A percentile compares a stretch with the other conserved stretches of the same genome.
phyloP scores from a whole-genome alignment of 257 asterid genomes.

The Plantago ovata region DNA sequence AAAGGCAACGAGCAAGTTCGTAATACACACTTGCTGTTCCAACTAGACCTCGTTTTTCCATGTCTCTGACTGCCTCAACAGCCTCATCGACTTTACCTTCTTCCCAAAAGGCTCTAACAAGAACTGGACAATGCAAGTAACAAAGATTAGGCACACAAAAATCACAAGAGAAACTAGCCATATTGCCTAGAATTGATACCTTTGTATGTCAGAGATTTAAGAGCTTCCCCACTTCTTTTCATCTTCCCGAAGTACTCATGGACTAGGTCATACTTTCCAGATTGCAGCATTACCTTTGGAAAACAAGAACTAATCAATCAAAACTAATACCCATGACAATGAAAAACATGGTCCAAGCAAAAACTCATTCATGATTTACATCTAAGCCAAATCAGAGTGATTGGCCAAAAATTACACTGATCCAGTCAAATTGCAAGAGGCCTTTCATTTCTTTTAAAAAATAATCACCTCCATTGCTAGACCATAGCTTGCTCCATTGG shows the following conservation, averaged over 20 bases:
- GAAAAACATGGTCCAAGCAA: background rate
- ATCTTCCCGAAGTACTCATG: conserved; percentile 63
- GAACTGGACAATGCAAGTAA: conserved; percentile 50
- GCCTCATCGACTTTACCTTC: conserved; percentile 87
- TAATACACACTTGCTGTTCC: conserved; percentile 83
- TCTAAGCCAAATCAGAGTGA: conserved; percentile 13
- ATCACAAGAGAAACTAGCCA: conserved; percentile 12
- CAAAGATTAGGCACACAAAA: conserved; percentile 15
- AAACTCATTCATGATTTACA: background rate
- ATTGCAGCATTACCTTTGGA: conserved; percentile 85
- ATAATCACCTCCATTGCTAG: conserved; percentile 90
- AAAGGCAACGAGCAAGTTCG: conserved; percentile 96
- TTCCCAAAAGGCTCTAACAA: conserved; percentile 80
- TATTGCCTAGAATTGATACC: conserved; percentile 39
- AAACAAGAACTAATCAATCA: conserved; percentile 18
- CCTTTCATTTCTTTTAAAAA: conserved; percentile 6
- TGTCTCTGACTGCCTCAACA: conserved; percentile 75
- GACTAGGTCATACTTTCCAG: conserved; percentile 71
- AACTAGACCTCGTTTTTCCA: conserved; percentile 84
- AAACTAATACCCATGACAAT: background rate
- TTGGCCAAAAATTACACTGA: conserved; percentile 1
- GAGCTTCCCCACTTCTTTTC: conserved; percentile 81
- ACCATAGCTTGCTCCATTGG: conserved; percentile 93
- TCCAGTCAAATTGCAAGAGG: conserved; percentile 10
- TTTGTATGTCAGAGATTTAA: conserved; percentile 78